Conservation (phyloP, 2,329 filamentous ascomycete species). For the Epichloe uncinata region DNA sequence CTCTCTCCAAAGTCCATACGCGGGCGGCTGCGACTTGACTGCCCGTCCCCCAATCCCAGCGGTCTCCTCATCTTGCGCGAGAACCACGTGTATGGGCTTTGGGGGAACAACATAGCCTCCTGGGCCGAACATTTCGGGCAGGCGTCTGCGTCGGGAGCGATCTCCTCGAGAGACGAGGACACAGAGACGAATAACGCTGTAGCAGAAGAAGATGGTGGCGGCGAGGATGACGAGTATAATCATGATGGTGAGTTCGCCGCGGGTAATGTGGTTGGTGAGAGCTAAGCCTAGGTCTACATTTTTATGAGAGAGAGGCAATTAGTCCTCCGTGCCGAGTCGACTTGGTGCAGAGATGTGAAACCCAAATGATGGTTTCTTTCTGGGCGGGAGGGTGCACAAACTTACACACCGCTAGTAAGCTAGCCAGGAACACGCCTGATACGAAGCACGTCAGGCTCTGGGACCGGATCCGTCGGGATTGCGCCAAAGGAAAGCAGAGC, state of each 20-base stretch:
- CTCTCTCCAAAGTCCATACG: constrained; percentile 74
- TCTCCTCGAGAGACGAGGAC: constrained; percentile 46
- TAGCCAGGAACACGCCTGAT: constrained; percentile 47
- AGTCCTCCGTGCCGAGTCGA: background rate
- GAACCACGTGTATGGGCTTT: constrained; percentile 62
- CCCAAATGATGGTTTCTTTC: background rate
- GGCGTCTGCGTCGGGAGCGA: constrained; percentile 11
- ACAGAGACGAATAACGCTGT: constrained; percentile 61
- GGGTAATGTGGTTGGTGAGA: constrained; percentile 48
- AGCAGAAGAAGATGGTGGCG: constrained; percentile 66
- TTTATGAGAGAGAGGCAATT: background rate
- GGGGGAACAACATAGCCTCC: constrained; percentile 57
- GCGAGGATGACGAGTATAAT: constrained; percentile 66
- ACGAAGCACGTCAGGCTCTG: constrained; percentile 49
- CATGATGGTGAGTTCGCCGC: constrained; percentile 64
- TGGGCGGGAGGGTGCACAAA: constrained; percentile 8
- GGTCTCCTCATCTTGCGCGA: constrained; percentile 62
- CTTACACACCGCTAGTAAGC: constrained; percentile 54
- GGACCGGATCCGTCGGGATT: constrained; percentile 37
- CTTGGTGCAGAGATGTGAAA: background rate
- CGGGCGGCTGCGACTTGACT: constrained; percentile 55
- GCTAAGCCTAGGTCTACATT: constrained; percentile 57
- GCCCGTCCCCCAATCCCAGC: constrained; percentile 43
- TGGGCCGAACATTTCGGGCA: constrained; percentile 35
- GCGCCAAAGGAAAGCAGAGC: constrained; percentile 42